Percentiles rank a stretch among this genome's conserved stretches.
phyloP scores from a whole-genome alignment of 495 filamentous ascomycete species.

The Trichoderma erinaceum region DNA sequence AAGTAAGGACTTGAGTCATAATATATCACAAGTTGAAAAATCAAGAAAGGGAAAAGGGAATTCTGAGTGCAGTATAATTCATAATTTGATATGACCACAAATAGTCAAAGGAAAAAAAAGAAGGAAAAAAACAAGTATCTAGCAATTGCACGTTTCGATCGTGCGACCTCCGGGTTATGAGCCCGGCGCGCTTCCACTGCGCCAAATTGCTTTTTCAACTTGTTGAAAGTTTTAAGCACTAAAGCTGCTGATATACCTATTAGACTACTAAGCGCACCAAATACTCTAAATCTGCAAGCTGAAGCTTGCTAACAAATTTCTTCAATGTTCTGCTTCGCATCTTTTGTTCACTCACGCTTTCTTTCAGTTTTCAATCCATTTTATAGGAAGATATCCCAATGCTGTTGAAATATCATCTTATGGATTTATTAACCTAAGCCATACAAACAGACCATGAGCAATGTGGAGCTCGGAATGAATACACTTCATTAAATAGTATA shows the following conservation, averaged over 20 bases:
- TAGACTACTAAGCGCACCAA: background rate
- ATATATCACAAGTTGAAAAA: background rate
- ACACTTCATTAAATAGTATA: conserved; percentile 1
- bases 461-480: background rate
- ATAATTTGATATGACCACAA: too few relatives aligned
- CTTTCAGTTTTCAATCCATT: background rate
- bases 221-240: background rate
- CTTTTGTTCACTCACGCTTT: too few relatives aligned
- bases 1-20: too few relatives aligned
- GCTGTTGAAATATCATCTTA: background rate
- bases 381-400: too few relatives aligned
- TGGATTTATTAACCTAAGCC: background rate
- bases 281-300: background rate
- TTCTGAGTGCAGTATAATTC: too few relatives aligned
- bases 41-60: background rate
- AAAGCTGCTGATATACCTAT: background rate
- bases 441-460: background rate
- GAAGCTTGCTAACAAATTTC: too few relatives aligned
- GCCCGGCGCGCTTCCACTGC: conserved; percentile 2
- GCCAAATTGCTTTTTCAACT: background rate
- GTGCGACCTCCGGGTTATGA: conserved; percentile 3
- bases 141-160: conserved; percentile 4
- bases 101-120: background rate
- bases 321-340: too few relatives aligned
- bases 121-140: background rate